A percentile compares a stretch with the other conserved stretches of the same genome.
Evolutionary conservation across 1,284 basidiomycete genomes (phyloP).

Genomic region (Ganoderma leucocontextum): DNA sequence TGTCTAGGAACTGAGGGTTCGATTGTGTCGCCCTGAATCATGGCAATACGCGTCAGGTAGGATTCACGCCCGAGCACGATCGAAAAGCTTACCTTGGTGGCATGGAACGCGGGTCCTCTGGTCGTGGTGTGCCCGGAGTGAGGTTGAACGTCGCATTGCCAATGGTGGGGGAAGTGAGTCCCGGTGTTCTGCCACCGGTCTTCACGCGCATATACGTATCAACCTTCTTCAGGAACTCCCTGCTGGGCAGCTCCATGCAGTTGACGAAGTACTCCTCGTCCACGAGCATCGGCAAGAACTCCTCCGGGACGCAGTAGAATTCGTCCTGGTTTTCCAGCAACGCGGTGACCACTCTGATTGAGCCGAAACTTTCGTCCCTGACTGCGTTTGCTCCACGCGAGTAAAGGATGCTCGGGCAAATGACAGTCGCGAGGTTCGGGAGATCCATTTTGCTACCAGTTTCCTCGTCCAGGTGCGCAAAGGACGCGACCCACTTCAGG

Average conservation of each 20-base stretch:
- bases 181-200: conserved; percentile 51
- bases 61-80: background rate
- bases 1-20: conserved; percentile 45
- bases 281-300: conserved; percentile 82
- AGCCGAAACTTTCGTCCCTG: conserved; percentile 93
- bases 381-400: conserved; percentile 88
- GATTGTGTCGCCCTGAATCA: conserved; percentile 35
- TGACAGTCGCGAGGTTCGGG: conserved; percentile 96
- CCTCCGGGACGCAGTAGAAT: conserved; percentile 89
- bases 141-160: conserved; percentile 43
- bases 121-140: conserved; percentile 36
- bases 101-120: conserved; percentile 41
- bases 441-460: conserved; percentile 99
- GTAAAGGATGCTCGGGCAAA: conserved; percentile 94
- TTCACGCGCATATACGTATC: conserved; percentile 75
- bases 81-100: conserved; percentile 38
- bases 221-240: conserved; percentile 92
- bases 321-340: conserved; percentile 95
- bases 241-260: conserved; percentile 84
- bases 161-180: conserved; percentile 46
- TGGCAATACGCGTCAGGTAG: background rate
- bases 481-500: conserved; percentile 99
- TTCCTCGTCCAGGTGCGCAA: conserved; percentile 97
- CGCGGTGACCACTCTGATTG: conserved; percentile 85
- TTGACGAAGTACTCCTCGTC: conserved; percentile 89